Evolutionary conservation across 306 rosid species (phyloP).

Genomic region (Herpetospermum pedunculosum): DNA sequence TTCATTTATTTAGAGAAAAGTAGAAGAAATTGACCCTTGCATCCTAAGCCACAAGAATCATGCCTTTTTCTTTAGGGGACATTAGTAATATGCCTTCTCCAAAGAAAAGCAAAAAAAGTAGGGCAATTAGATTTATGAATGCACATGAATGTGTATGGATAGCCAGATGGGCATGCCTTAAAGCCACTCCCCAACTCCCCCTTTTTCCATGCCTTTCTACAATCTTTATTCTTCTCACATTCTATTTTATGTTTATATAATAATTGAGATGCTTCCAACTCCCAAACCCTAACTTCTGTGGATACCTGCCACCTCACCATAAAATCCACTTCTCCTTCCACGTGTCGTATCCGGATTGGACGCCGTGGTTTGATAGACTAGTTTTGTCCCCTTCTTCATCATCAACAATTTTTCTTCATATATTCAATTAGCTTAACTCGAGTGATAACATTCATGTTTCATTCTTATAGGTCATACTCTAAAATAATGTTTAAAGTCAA

Average conservation of each 20-base stretch:
- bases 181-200: slow-evolving; percentile 33
- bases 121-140: slow-evolving; percentile 35
- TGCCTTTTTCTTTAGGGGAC: slow-evolving; percentile 28
- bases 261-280: background rate
- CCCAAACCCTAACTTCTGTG: background rate
- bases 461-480: too few relatives aligned
- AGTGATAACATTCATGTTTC: too few relatives aligned
- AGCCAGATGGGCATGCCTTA: slow-evolving; percentile 61
- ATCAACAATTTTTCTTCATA: slow-evolving; percentile 6
- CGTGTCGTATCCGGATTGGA: slow-evolving; percentile 20
- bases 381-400: slow-evolving; percentile 18
- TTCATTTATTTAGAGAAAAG: background rate
- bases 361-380: slow-evolving; percentile 9
- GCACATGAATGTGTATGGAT: slow-evolving; percentile 63
- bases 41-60: slow-evolving; percentile 27
- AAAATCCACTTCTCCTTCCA: slow-evolving; percentile 24
- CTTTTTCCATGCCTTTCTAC: background rate
- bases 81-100: background rate
- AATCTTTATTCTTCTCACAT: slow-evolving; percentile 20
- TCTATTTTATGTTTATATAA: background rate
- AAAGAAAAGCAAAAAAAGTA: background rate
- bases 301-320: slow-evolving; percentile 35
- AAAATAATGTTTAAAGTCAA: background rate
- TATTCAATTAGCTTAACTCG: too few relatives aligned
- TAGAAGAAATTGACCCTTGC: slow-evolving; percentile 15